Evolutionary conservation across 2,329 filamentous ascomycete species (phyloP), one percentile per base, ranked within the genome.

Genomic region (Diplodia sapinea): DNA sequence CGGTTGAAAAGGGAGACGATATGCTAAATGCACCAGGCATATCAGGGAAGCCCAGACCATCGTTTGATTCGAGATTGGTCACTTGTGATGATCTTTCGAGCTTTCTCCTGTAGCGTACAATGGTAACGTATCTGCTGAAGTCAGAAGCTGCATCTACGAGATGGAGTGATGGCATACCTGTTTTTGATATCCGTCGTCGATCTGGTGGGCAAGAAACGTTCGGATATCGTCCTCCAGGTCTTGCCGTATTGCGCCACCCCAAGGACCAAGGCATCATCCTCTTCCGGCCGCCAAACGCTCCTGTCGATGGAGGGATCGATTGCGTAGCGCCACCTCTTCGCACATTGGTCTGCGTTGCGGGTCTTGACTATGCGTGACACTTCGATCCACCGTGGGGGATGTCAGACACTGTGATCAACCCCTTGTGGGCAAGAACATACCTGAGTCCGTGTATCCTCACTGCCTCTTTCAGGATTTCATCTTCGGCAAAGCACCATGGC

Each of bases 181-280:
- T 63, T 63, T 15, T 63, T 63, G 47, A 63, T 63, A n/a, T 63
- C 59, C 36, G 59, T 63, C 1, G 59, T 63, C n/a, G 59, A 47
- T n/a, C 59, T 17, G 13, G n/a, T 51, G 1, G 59, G 59, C 8
- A 63, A 51, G 47, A 26, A 52, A 7, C 29, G 26, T 12, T 51
- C 31, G 4, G 59, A 63, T 23, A 63, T 63, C 6, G 13, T 5
- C 26, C 47, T 63, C 59, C 59, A 63, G 17, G 43, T 12, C 9
- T 50, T 47, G 13, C 59, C 59, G 26, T 51, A n/a, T 15, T 38
- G 29, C 1, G n/a, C n/a, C 4, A 63, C 59, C 9, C 47, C 59
- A 3, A 13, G 5, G 15, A 63, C 6, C 7, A 63, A 23, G 15
- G 36, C n/a, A 2, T 20, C 31, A 7, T 63, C 59, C 12, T 63